A percentile compares a stretch with the other conserved stretches of the same genome.
Conservation (phyloP, 2,329 filamentous ascomycete species). For the Lasiodiplodia gonubiensis region DNA sequence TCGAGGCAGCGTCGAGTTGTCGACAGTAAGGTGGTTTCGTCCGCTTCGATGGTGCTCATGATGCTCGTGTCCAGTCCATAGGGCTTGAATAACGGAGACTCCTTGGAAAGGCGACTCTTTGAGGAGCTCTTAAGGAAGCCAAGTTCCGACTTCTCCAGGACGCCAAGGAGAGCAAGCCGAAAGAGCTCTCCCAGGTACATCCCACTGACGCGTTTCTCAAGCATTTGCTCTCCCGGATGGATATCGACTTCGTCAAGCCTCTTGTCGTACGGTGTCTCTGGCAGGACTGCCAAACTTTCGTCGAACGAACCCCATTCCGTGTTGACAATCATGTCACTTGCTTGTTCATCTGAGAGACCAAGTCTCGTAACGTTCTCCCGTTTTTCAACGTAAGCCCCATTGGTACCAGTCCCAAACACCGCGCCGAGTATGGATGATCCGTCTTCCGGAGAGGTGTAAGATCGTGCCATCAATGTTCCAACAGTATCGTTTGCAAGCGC, state of each 20-base stretch:
- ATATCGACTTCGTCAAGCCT: conserved; percentile 53
- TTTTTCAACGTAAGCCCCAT: conserved; percentile 92
- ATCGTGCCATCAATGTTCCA: conserved; percentile 86
- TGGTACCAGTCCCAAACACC: conserved; percentile 93
- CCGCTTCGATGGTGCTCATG: conserved; percentile 83
- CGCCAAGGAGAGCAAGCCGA: conserved; percentile 73
- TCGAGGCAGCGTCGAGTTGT: conserved; percentile 79
- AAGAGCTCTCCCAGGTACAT: conserved; percentile 98
- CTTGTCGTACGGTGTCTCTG: conserved; percentile 70
- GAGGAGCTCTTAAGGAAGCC: conserved; percentile 69
- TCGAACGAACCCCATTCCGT: conserved; percentile 98
- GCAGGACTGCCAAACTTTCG: conserved; percentile 88
- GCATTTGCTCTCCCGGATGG: conserved; percentile 68
- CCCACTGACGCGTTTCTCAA: conserved; percentile 96
- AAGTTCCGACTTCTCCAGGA: conserved; percentile 72
- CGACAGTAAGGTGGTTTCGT: conserved; percentile 73
- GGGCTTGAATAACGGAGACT: conserved; percentile 72
- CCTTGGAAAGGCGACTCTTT: conserved; percentile 69
- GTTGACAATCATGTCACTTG: conserved; percentile 79
- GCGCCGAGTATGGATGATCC: conserved; percentile 71
- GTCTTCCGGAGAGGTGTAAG: conserved; percentile 84
- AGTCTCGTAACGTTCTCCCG: conserved; percentile 77
- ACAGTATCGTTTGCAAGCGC: conserved; percentile 94
- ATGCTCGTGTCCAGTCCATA: conserved; percentile 94
- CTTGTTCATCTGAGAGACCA: background rate